Evolutionary conservation across 768 basidiomycete genomes (phyloP).

Genomic region (Lentinula lateritia): DNA sequence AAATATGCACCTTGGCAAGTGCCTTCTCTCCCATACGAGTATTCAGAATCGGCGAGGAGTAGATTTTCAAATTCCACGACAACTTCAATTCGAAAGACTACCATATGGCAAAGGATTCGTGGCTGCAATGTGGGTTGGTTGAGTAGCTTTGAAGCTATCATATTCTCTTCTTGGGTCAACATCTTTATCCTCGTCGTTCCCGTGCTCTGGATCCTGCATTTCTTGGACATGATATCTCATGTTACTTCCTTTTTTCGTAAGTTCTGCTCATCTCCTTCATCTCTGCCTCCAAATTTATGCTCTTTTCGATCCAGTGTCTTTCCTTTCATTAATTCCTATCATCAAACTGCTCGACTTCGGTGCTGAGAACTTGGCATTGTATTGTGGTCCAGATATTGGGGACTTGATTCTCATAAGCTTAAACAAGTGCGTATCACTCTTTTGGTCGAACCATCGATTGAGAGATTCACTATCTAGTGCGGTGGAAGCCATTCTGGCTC

Average conservation of each 20-base stretch:
- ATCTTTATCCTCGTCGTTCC: conserved; percentile 32
- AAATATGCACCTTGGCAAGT: background rate
- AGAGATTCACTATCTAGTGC: conserved; percentile 23
- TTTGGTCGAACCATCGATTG: background rate
- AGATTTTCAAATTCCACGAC: conserved; percentile 3
- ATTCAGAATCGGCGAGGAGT: background rate
- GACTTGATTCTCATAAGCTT: conserved; percentile 46
- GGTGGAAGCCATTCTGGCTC: conserved; percentile 44
- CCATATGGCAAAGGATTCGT: background rate
- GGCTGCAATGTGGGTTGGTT: conserved; percentile 18
- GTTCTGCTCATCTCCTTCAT: conserved; percentile 7
- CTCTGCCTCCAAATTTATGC: background rate
- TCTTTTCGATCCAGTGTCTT: conserved; percentile 28
- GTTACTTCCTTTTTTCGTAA: conserved; percentile 22
- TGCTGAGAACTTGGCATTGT: conserved; percentile 45
- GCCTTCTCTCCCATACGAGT: background rate
- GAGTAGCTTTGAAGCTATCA: conserved; percentile 27
- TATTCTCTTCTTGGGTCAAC: conserved; percentile 35
- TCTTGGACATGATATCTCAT: conserved; percentile 14
- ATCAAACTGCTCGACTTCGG: conserved; percentile 46
- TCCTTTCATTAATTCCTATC: conserved; percentile 45
- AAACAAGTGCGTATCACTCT: conserved; percentile 34
- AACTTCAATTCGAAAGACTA: background rate
- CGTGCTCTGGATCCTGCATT: conserved; percentile 18
- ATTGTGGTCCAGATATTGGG: conserved; percentile 43